These are phyloP conservation scores for Durio zibethinus DNA, from an alignment of 345 rosid genomes.

Conservation along the genomic window DNA sequence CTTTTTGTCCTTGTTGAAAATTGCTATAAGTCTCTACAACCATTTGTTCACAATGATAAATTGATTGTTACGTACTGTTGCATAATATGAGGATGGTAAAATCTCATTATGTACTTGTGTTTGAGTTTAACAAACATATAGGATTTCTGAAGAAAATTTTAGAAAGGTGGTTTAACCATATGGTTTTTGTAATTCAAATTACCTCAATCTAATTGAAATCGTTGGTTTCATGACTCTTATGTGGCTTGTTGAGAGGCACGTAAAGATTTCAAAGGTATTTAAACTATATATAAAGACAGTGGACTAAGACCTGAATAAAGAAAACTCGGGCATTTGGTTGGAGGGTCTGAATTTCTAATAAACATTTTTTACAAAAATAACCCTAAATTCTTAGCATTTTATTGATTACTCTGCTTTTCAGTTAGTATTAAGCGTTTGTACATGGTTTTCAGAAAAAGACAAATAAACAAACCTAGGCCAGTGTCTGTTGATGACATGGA, in stretches of 20 bases:
- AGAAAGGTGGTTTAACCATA: background rate
- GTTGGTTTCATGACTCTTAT: conserved; percentile 1
- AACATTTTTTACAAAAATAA: too few relatives aligned
- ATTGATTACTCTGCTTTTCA: background rate
- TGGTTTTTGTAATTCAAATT: too few relatives aligned
- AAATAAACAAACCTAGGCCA: conserved; percentile 77
- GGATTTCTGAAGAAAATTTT: conserved; percentile 2
- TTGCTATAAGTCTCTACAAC: background rate
- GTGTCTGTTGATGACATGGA: conserved; percentile 65
- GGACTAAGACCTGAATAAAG: background rate
- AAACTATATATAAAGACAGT: background rate
- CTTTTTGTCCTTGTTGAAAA: background rate
- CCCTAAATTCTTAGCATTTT: background rate
- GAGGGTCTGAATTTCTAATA: too few relatives aligned
- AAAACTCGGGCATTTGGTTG: background rate
- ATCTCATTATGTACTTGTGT: background rate
- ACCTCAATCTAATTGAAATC: too few relatives aligned
- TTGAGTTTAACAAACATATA: background rate
- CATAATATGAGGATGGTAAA: background rate
- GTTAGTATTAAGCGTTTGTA: background rate
- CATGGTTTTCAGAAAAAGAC: conserved; percentile 48
- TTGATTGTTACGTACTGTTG: background rate
- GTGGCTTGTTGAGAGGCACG: background rate
- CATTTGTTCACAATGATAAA: background rate
- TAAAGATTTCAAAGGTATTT: background rate